Base-by-base conservation (phyloP, 345 rosid genomes). In the Acer campestre region DNA sequence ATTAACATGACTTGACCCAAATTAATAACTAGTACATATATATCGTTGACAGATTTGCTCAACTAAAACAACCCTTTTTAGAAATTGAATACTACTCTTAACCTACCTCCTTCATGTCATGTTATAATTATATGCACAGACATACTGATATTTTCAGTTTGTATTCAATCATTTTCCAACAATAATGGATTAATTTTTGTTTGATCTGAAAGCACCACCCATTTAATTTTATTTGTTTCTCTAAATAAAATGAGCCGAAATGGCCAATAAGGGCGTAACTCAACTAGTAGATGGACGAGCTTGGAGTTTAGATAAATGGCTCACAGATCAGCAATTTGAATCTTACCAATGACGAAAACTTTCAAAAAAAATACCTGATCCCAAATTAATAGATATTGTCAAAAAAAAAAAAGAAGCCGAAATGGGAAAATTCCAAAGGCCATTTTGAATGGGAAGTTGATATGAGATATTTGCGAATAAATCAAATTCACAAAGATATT, bases 381-480 rank as follows among this genome's bases (percentile, higher is more conserved):
- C 27, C 27, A 2, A 25, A 2, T 25, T 25, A 25, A 25, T 25
- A 25, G 27, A 25, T 25, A 25, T 25, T 0, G 1, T 25, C 27
- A 25, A 25, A 0, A 25, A 25, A 25, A 25, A 25, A 1, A 25
- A 25, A 1, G 1, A 25, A 73, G 18, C 74, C 68, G 2, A 67
- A 61, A 61, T 68, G 61, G 38, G 18, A n/a, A 31, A 53, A 18
- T 73, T 48, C 25, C 67, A 42, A 73, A 10, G 61, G 61, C 7
- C 17, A 29, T 40, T 48, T 1, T 31, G 38, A 31, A 55, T 14
- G 55, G 66, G 63, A 53, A 27, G 22, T n/a, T 75, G 83, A 79
- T 35, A 35, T 74, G 81, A 42, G 85, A 81, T 75, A 73, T 77
- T 68, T 61, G 68, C 29, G 81, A 70, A 68, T 29, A 62, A 76